Conservation (phyloP, 352 stramenopile species). For the Globisporangium emineosum region DNA sequence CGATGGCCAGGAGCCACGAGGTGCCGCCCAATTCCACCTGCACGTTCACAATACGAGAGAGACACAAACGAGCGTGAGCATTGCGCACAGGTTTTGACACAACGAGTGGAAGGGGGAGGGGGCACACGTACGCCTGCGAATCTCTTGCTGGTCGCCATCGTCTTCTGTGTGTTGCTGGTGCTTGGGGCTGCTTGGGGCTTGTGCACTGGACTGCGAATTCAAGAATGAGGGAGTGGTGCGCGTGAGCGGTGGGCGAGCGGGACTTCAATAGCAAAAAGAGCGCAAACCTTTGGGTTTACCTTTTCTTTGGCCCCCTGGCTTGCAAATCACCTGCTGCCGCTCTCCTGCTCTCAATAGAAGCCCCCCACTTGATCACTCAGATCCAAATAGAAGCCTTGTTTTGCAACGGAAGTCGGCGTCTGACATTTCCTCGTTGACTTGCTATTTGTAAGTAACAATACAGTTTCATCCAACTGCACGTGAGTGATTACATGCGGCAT, state of each 20-base stretch:
- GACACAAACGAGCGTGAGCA: background rate
- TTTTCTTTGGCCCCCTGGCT: background rate
- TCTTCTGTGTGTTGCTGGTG: conserved; percentile 12
- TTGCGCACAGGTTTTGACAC: background rate
- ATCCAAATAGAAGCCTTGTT: background rate
- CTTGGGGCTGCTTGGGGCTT: conserved; percentile 12
- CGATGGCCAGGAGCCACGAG: conserved; percentile 92
- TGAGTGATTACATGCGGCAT: background rate
- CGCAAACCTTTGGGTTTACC: too few species aligned
- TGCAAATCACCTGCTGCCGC: conserved; percentile 8
- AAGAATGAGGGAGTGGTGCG: background rate
- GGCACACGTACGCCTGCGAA: conserved; percentile 30
- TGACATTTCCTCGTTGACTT: background rate
- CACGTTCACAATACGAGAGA: background rate
- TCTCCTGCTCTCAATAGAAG: conserved; percentile 7
- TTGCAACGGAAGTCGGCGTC: background rate
- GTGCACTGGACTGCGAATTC: conserved; percentile 9
- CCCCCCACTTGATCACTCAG: background rate
- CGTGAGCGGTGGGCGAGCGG: background rate
- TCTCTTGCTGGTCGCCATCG: conserved; percentile 24
- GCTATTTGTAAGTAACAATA: background rate
- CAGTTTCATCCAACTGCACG: background rate
- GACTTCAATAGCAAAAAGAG: background rate
- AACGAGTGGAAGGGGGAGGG: background rate
- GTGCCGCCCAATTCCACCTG: conserved; percentile 94